Evolutionary conservation across 805 yeast species (phyloP), one percentile per base, ranked within the genome.

Genomic region (Kluyveromyces starmeri): DNA sequence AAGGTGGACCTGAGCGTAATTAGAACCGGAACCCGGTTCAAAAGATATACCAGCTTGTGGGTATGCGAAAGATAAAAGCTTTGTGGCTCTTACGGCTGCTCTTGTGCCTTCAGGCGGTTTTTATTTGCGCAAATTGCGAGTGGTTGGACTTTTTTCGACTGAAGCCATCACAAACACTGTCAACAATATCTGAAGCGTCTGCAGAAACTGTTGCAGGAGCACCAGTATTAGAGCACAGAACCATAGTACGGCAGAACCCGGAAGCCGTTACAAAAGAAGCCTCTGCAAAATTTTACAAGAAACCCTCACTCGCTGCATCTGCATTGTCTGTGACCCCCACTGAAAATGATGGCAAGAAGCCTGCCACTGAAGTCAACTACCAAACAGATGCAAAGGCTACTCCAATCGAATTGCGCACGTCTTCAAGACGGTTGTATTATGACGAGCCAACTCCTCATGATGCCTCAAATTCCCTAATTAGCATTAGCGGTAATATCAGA

Each of bases 401-500:
- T 9, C 28, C n/a, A n/a, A n/a, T n/a, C n/a, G n/a, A n/a, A n/a
- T n/a, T n/a, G n/a, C n/a, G n/a, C n/a, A 13, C 11, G 9, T 14
- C 28, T 9, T 7, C 18, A 13, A 26, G 12, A 13, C 7, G 7
- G 6, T n/a, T 6, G 18, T 13, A 13, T n/a, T n/a, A n/a, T n/a
- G n/a, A n/a, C n/a, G n/a, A n/a, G n/a, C n/a, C n/a, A n/a, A n/a
- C n/a, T n/a, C n/a, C n/a, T n/a, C n/a, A n/a, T n/a, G n/a, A n/a
- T n/a, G n/a, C n/a, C n/a, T n/a, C 16, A n/a, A 30, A 15, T 20
- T 30, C 33, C n/a, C n/a, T 30, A 26, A 30, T 30, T n/a, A n/a
- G 26, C 16, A 30, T 30, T 21, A 21, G 33, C 15, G 33, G 33
- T 4, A 30, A 30, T 17, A 20, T 30, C 16, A n/a, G 23, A 10